Conservation (phyloP, 2,329 filamentous ascomycete species). For the Xylaria arbuscula region DNA sequence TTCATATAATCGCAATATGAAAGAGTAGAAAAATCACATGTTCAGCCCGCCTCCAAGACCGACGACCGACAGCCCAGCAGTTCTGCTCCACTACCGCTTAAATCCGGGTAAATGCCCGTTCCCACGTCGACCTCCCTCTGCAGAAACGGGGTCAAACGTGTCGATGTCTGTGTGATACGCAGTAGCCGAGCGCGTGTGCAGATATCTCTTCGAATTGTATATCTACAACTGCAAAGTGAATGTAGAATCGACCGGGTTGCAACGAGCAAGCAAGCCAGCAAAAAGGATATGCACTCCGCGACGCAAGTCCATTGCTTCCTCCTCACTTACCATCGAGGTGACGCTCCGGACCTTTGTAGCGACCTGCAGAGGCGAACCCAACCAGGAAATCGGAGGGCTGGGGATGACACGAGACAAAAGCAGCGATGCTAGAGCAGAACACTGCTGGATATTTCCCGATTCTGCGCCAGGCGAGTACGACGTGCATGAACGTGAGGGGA, state of each 20-base stretch:
- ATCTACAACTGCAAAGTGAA: not conserved
- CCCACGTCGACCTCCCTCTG: conserved; percentile 20
- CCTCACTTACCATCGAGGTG: conserved; percentile 6
- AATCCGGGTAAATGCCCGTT: conserved; percentile 34
- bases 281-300: conserved; percentile 23
- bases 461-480: conserved; percentile 2
- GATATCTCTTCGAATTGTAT: not conserved
- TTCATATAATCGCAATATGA: conserved; percentile 17
- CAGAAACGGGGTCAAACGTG: conserved; percentile 14
- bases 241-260: not conserved
- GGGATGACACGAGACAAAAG: conserved; percentile 13
- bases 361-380: conserved; percentile 19
- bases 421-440: conserved; percentile 6
- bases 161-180: conserved; percentile 22
- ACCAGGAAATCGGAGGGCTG: conserved; percentile 9
- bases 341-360: conserved; percentile 20
- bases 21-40: not conserved
- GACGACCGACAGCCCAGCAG: conserved; percentile 13
- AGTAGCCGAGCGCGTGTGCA: not conserved
- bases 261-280: not conserved
- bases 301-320: conserved; percentile 19
- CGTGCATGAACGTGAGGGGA: conserved; percentile 33
- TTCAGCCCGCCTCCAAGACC: not conserved
- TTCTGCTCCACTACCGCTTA: conserved; percentile 28
- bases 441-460: conserved; percentile 4